Conservation (phyloP, 2,329 filamentous ascomycete species). For the Monosporascus sp. region DNA sequence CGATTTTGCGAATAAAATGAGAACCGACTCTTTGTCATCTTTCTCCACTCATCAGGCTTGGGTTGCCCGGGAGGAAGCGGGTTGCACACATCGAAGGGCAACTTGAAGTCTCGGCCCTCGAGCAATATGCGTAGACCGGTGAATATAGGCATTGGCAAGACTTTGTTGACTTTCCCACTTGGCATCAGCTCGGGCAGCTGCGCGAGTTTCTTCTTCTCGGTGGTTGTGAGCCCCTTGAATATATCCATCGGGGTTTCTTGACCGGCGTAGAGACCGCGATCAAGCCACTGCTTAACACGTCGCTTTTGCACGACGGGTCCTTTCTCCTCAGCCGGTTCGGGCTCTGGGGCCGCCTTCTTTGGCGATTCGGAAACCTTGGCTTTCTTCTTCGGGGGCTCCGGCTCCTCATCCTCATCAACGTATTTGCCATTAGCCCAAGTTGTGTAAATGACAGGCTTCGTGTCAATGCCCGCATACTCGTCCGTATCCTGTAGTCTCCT, state of each 20-base stretch:
- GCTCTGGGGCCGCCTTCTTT: slow-evolving; percentile 31
- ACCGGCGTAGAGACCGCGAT: slow-evolving; percentile 81
- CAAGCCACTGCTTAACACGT: slow-evolving; percentile 69
- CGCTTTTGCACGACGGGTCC: slow-evolving; percentile 34
- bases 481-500: slow-evolving; percentile 57
- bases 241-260: slow-evolving; percentile 55
- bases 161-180: slow-evolving; percentile 45
- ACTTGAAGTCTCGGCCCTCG: slow-evolving; percentile 72
- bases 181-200: slow-evolving; percentile 42
- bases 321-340: slow-evolving; percentile 31
- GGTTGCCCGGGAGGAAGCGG: slow-evolving; percentile 80
- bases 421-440: slow-evolving; percentile 63
- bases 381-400: slow-evolving; percentile 33
- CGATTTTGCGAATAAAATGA: neutral
- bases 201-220: slow-evolving; percentile 47
- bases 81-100: slow-evolving; percentile 86
- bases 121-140: slow-evolving; percentile 67
- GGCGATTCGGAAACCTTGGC: slow-evolving; percentile 21
- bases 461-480: slow-evolving; percentile 56
- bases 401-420: slow-evolving; percentile 38
- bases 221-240: slow-evolving; percentile 41
- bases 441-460: slow-evolving; percentile 50
- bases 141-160: slow-evolving; percentile 74
- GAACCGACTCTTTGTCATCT: slow-evolving; percentile 78
- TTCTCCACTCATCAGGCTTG: slow-evolving; percentile 89